Conservation (phyloP, 495 filamentous ascomycete species). For the Aspergillus homomorphus region DNA sequence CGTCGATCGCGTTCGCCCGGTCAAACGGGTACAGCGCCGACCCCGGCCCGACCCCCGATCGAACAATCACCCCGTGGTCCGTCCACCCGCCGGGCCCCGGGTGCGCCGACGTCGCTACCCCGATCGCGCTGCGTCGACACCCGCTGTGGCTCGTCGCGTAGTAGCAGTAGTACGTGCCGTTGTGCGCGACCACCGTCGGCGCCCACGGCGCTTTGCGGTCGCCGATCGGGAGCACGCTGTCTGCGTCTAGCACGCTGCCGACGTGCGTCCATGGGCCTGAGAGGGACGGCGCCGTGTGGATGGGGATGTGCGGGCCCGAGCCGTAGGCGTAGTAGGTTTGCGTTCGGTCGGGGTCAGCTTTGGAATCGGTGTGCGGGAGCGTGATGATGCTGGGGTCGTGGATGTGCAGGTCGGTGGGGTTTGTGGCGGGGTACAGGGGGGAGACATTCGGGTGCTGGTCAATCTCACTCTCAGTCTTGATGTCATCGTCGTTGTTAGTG, state of each 20-base stretch:
- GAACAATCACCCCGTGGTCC: conserved; percentile 43
- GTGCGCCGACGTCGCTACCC: conserved; percentile 61
- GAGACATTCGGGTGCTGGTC: background rate
- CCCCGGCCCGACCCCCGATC: conserved; percentile 35
- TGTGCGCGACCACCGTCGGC: conserved; percentile 56
- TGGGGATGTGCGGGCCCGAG: conserved; percentile 33
- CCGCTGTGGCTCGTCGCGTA: conserved; percentile 70
- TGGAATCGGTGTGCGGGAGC: background rate
- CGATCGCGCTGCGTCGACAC: conserved; percentile 65
- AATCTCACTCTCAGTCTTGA: background rate
- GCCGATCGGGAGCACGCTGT: conserved; percentile 42
- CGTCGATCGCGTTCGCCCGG: conserved; percentile 72
- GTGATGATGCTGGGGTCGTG: conserved; percentile 44
- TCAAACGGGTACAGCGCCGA: conserved; percentile 49
- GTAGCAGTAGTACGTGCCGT: conserved; percentile 64
- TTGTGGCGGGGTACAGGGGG: conserved; percentile 24
- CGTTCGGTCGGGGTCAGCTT: conserved; percentile 17
- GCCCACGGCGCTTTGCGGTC: conserved; percentile 51
- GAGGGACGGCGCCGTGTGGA: conserved; percentile 33
- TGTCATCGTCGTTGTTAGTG: background rate
- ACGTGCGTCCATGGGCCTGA: conserved; percentile 42
- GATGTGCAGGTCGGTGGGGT: conserved; percentile 33
- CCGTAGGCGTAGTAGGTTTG: conserved; percentile 39
- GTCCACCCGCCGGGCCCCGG: conserved; percentile 61
- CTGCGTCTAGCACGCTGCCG: conserved; percentile 33